Conservation (phyloP, 139 green algal species). For the Axilococcus clingmanii region DNA sequence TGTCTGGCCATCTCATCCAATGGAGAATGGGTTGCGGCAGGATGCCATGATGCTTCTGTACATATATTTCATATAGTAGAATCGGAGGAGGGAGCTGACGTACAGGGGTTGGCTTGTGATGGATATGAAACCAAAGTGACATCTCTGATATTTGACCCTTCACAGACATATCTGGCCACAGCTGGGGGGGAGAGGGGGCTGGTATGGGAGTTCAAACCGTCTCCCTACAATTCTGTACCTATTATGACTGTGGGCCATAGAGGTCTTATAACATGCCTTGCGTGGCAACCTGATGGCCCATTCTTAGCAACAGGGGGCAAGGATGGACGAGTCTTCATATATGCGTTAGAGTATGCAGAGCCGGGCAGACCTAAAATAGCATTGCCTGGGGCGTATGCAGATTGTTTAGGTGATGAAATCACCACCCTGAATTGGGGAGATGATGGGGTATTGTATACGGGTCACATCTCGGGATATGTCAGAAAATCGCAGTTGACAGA, state of each 20-base stretch:
- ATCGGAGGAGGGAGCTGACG: slow-evolving; percentile 3
- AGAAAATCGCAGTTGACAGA: too few relatives aligned
- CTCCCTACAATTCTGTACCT: slow-evolving; percentile 10
- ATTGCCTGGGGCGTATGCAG: too few relatives aligned
- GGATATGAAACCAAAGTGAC: slow-evolving; percentile 20
- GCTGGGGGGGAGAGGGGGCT: slow-evolving; percentile 10
- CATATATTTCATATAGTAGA: slow-evolving; percentile 21
- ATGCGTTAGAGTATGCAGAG: slow-evolving; percentile 4
- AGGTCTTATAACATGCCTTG: slow-evolving; percentile 11
- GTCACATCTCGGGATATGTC: slow-evolving; percentile 4
- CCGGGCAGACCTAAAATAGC: too few relatives aligned
- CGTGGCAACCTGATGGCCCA: slow-evolving; percentile 15
- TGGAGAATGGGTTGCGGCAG: slow-evolving; percentile 12
- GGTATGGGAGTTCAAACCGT: slow-evolving; percentile 18
- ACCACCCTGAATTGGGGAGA: slow-evolving; percentile 8
- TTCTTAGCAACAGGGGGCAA: slow-evolving; percentile 10
- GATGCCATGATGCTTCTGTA: slow-evolving; percentile 17
- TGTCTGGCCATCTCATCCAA: slow-evolving; percentile 5
- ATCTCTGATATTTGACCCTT: slow-evolving; percentile 4
- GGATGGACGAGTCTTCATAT: slow-evolving; percentile 12
- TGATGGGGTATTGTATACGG: neutral
- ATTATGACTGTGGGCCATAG: slow-evolving; percentile 10
- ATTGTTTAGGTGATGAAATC: too few relatives aligned
- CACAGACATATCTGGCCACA: slow-evolving; percentile 4
- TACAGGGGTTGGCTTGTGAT: slow-evolving; percentile 1